These are phyloP conservation scores for Ophiocordyceps unilateralis DNA, from an alignment of 2,329 filamentous ascomycete species.

Conservation along the genomic window DNA sequence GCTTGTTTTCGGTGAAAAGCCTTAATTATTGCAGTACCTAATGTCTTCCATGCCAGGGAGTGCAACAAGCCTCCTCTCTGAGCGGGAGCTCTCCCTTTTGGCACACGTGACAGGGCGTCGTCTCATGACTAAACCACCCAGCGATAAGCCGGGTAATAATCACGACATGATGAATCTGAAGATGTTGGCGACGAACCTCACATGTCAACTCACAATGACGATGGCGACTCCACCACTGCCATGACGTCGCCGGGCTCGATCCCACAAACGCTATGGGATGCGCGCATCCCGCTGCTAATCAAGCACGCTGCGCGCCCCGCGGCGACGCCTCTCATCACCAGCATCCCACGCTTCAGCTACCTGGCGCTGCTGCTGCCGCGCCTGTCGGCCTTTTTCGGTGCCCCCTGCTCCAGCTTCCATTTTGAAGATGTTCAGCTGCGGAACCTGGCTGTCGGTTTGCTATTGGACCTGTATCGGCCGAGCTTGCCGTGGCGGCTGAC, in stretches of 20 bases:
- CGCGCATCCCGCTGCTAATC: constrained; percentile 36
- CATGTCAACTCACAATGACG: not conserved
- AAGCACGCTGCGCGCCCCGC: constrained; percentile 27
- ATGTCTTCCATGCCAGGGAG: no score
- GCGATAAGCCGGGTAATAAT: no score
- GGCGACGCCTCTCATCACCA: constrained; percentile 31
- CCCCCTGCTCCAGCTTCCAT: constrained; percentile 40
- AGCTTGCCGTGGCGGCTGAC: constrained; percentile 35
- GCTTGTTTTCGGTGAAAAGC: no score
- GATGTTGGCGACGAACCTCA: not conserved
- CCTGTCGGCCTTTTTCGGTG: constrained; percentile 32
- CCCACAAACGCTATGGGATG: constrained; percentile 34
- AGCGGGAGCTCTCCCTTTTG: no score
- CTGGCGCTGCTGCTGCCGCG: constrained; percentile 39
- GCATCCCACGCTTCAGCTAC: constrained; percentile 41
- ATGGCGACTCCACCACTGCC: not conserved
- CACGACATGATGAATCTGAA: no score
- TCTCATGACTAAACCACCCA: no score
- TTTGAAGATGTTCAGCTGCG: constrained; percentile 35
- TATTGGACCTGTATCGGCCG: constrained; percentile 40
- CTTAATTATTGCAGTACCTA: no score
- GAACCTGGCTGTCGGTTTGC: constrained; percentile 34
- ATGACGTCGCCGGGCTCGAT: constrained; percentile 12
- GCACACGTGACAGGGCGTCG: no score
- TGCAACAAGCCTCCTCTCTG: no score